Percentiles rank a stretch among this genome's conserved stretches.
Conservation (phyloP, 257 asterid species). For the Solanum virginianum region DNA sequence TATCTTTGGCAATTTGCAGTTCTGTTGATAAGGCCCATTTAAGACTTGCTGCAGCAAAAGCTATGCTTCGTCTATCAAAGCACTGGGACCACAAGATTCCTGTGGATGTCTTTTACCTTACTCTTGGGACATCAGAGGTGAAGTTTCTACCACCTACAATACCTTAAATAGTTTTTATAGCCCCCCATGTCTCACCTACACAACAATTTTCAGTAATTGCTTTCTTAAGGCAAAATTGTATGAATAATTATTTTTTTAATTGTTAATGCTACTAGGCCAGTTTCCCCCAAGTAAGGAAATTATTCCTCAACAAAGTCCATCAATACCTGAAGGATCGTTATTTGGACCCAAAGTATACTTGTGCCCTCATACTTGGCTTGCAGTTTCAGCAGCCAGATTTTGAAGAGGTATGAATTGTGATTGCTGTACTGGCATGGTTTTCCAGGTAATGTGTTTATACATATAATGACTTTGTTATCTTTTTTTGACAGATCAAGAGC, state of each 20-base stretch:
- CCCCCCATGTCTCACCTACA: not conserved
- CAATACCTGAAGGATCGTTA: conserved; percentile 83
- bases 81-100: conserved; percentile 97
- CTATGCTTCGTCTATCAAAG: conserved; percentile 89
- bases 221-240: not conserved
- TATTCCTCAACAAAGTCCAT: conserved; percentile 67
- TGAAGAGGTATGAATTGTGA: conserved; percentile 49
- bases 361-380: conserved; percentile 75
- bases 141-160: not conserved
- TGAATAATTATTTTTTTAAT: not conserved
- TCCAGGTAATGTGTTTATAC: not conserved
- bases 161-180: not conserved
- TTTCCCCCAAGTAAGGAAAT: conserved; percentile 69
- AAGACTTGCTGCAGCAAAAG: conserved; percentile 95
- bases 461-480: conserved; percentile 1
- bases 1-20: conserved; percentile 33
- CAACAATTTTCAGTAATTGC: not conserved
- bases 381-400: conserved; percentile 42
- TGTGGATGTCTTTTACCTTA: conserved; percentile 59
- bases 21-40: conserved; percentile 79
- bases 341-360: conserved; percentile 83
- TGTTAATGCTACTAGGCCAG: conserved; percentile 35
- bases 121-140: conserved; percentile 84
- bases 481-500: conserved; percentile 63
- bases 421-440: not conserved